Evolutionary conservation across 345 rosid species (phyloP), one percentile per base, ranked within the genome.

Genomic region (Streptanthus diversifolius): DNA sequence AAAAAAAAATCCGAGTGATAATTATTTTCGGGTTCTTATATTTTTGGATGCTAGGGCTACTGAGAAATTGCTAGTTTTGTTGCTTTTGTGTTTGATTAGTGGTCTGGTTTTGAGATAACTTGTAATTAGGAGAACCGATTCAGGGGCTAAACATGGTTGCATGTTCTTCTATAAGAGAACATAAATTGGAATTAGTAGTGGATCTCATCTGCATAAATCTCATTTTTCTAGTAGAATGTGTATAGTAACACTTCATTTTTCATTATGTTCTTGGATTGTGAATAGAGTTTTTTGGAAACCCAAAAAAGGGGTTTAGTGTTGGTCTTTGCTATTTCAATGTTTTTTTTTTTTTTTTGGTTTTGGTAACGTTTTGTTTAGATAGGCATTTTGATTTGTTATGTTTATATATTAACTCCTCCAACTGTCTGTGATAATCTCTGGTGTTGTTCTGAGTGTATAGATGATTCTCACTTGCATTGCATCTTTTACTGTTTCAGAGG

Each of bases 111-210:
- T 48, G 45, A 57, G 66, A 8, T 66, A 30, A 66, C 62, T 43
- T 63, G 67, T 64, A 41, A 47, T 63, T 65, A 63, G 54, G 40
- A 63, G 60, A 63, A 39, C 39, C 52, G 39, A 48, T 40, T 76
- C 64, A 56, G 21, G 61, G 21, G 74, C 25, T 35, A 70, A 11
- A 56, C 66, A 64, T 77, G 76, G 32, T 57, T 71, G 80, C 80
- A 71, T 77, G 80, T 65, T 70, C 30, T n/a, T n/a, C n/a, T 5
- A 43, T 22, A 8, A 55, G 44, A 56, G 1, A 13, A n/a, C 30
- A 30, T 4, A 40, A n/a, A 29, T 27, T 56, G 44, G 3, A 5
- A 51, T 22, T 21, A 21, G 8, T 7, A 29, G 37, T 49, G 17
- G 63, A 59, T 36, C 52, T 41, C 41, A 5, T 40, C 63, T 51